Conservation (phyloP, 495 filamentous ascomycete species). For the Neurospora sp. region DNA sequence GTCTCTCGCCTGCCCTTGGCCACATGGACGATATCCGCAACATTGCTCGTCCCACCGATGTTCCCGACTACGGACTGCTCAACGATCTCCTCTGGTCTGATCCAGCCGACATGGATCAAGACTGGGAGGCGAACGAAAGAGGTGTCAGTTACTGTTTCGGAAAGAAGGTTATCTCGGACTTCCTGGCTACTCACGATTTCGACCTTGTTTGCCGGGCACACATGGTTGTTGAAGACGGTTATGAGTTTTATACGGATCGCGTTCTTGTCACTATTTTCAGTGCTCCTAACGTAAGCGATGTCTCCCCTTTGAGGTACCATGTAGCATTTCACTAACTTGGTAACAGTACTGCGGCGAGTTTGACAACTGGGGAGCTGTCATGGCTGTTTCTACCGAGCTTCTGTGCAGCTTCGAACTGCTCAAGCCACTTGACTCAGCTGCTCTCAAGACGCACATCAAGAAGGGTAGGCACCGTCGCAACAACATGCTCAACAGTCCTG, state of each 20-base stretch:
- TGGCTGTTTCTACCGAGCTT: slow-evolving; percentile 90
- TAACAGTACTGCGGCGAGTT: slow-evolving; percentile 94
- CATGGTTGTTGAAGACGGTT: slow-evolving; percentile 99
- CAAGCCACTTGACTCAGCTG: slow-evolving; percentile 94
- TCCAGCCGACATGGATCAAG: slow-evolving; percentile 92
- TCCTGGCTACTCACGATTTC: slow-evolving; percentile 90
- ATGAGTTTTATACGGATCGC: slow-evolving; percentile 96
- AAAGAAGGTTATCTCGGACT: slow-evolving; percentile 96
- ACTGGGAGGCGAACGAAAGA: slow-evolving; percentile 96
- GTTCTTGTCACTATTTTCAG: slow-evolving; percentile 96
- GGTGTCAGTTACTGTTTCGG: slow-evolving; percentile 98
- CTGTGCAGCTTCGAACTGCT: slow-evolving; percentile 95
- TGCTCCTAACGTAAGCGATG: slow-evolving; percentile 77
- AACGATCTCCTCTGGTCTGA: slow-evolving; percentile 98
- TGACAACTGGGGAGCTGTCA: slow-evolving; percentile 98
- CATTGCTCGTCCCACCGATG: slow-evolving; percentile 91
- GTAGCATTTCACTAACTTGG: slow-evolving; percentile 1
- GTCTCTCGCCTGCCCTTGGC: slow-evolving; percentile 79
- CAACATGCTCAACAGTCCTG: slow-evolving; percentile 87
- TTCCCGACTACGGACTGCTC: slow-evolving; percentile 91
- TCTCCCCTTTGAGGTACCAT: background rate
- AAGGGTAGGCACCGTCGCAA: slow-evolving; percentile 84
- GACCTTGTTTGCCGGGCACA: slow-evolving; percentile 95
- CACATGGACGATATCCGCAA: slow-evolving; percentile 99
- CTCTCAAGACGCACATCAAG: slow-evolving; percentile 98